Base-by-base conservation (phyloP, 495 filamentous ascomycete genomes). In the Podospora didyma region DNA sequence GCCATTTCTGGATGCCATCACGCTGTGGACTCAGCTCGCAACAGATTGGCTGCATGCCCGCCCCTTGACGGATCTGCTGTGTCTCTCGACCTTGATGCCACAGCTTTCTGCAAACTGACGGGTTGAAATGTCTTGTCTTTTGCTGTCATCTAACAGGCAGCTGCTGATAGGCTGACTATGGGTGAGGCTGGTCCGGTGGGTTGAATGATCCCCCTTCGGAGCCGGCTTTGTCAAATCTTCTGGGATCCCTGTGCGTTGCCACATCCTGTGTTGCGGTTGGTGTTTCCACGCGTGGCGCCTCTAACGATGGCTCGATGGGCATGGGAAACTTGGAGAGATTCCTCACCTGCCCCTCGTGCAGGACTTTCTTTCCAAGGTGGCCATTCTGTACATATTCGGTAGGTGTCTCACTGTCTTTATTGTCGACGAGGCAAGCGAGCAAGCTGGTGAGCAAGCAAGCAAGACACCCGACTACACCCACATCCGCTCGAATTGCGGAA, bases 81-180 rank as follows among this genome's bases (percentile, higher is more conserved):
- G 63, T 51, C 55, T 62, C 46, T 47, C 47, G 60, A 60, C 61
- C 59, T 37, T 21, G 51, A 51, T n/a, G 42, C 53, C 57, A 49
- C 57, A 48, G 31, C 60, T 50, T 53, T 5, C 39, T 37, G 34
- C 16, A 37, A 16, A 37, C 34, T 37, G 16, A 31, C 26, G 21
- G 21, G n/a, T 23, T 39, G 48, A 34, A 20, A 50, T n/a, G 16
- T 35, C 31, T 26, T n/a, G 44, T 31, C 51, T 46, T 46, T 54
- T 20, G 2, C 42, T 46, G 17, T 56, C n/a, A 31, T 31, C 9
- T 3, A 31, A 31, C 26, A 31, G 35, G 21, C 23, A 24, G 34
- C 44, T 39, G 56, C 48, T 55, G 62, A 61, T 65, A 60, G 59
- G 59, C 53, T 28, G 31, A 16, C 24, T 37, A 7, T 5, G 41